These are phyloP conservation scores for Termitomyces sp. DNA, from an alignment of 768 basidiomycete genomes.

Conservation along the genomic window DNA sequence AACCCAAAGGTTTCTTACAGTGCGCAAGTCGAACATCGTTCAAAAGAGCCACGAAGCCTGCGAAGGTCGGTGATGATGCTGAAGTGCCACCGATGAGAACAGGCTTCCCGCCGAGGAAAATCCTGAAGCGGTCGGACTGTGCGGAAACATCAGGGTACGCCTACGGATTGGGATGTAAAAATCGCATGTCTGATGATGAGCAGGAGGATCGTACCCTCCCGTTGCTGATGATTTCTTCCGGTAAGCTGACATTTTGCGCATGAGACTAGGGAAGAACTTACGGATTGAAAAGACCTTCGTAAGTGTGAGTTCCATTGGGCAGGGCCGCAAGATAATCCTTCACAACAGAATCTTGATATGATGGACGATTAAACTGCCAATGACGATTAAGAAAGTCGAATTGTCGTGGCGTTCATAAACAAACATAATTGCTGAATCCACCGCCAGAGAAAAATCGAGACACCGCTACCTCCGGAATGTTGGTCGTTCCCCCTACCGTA, in stretches of 20 bases:
- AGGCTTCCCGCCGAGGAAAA: conserved; percentile 39
- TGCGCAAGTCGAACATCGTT: conserved; percentile 57
- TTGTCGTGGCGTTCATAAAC: conserved; percentile 18
- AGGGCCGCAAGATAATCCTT: conserved; percentile 41
- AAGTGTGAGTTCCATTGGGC: conserved; percentile 48
- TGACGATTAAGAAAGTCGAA: background rate
- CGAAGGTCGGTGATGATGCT: conserved; percentile 60
- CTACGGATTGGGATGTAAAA: conserved; percentile 23
- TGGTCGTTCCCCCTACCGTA: conserved; percentile 62
- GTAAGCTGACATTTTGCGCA: background rate
- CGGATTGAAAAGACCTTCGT: conserved; percentile 60
- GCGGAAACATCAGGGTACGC: conserved; percentile 69
- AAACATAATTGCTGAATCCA: conserved; percentile 68
- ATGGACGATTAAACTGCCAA: conserved; percentile 48
- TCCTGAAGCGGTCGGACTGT: conserved; percentile 46
- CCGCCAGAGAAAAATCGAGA: conserved; percentile 59
- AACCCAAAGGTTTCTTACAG: conserved; percentile 48
- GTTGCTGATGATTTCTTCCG: conserved; percentile 17
- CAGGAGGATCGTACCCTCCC: conserved; percentile 46
- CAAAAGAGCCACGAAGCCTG: conserved; percentile 59
- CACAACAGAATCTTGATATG: conserved; percentile 49
- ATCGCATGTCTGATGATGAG: background rate
- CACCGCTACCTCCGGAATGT: conserved; percentile 57
- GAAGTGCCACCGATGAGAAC: conserved; percentile 60
- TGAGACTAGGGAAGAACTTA: conserved; percentile 24